Evolutionary conservation across 2,329 filamentous ascomycete genomes (phyloP).

Genomic region (Aspergillus tanneri): DNA sequence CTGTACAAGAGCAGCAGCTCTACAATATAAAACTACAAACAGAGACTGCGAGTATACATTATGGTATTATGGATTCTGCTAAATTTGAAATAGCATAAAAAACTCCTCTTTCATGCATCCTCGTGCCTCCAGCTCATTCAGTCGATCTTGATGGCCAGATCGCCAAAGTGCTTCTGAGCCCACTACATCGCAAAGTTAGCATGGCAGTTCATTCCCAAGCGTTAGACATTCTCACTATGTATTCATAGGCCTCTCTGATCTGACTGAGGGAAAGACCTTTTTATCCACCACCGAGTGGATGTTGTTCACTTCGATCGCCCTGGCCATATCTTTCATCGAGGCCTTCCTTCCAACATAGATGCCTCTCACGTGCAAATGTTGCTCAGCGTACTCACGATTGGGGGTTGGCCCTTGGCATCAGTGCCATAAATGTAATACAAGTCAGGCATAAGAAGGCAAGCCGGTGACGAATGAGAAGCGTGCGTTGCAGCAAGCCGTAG

Average conservation of each 20-base stretch:
- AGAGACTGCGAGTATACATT: not conserved
- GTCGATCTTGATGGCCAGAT: conserved; percentile 51
- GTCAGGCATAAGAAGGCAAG: no score
- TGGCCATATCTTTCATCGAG: conserved; percentile 60
- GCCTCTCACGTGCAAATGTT: conserved; percentile 58
- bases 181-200: conserved; percentile 33
- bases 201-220: conserved; percentile 20
- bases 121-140: no score
- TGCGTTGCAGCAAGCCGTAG: no score
- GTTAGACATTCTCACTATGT: conserved; percentile 42
- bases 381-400: conserved; percentile 52
- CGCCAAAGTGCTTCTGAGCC: conserved; percentile 57
- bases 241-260: conserved; percentile 55
- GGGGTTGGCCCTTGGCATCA: conserved; percentile 49
- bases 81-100: no score
- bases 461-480: no score
- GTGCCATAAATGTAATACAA: conserved; percentile 54
- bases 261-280: conserved; percentile 56
- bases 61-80: no score
- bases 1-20: not conserved
- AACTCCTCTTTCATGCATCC: not conserved
- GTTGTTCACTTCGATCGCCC: conserved; percentile 58
- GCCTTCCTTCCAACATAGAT: conserved; percentile 56
- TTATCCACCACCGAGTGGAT: conserved; percentile 61
- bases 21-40: not conserved